These are phyloP conservation scores for Solanum clarkiae DNA, from an alignment of 257 asterid genomes.

Conservation along the genomic window DNA sequence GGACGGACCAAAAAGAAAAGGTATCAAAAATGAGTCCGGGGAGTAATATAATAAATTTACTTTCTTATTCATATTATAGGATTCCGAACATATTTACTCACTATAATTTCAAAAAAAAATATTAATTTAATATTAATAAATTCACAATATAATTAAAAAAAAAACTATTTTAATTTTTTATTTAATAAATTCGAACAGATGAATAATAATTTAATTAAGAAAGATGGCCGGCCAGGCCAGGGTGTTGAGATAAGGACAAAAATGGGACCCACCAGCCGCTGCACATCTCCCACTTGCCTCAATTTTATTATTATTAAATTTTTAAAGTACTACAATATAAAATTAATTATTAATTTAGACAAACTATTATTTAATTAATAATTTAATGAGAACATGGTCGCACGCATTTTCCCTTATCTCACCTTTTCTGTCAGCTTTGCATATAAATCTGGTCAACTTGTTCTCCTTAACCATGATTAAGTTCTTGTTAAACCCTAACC, in stretches of 20 bases:
- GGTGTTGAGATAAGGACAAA: conserved; percentile 13
- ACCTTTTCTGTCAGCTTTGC: not conserved
- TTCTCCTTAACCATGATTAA: conserved; percentile 14
- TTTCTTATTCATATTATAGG: too few relatives aligned
- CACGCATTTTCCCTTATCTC: not conserved
- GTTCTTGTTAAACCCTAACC: not conserved
- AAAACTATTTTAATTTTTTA: too few relatives aligned
- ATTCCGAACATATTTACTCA: too few relatives aligned
- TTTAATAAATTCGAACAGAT: too few relatives aligned
- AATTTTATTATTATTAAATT: too few relatives aligned
- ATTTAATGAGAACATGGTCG: not conserved
- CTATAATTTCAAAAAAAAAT: too few relatives aligned
- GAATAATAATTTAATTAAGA: not conserved
- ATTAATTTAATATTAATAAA: too few relatives aligned
- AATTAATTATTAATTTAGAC: not conserved
- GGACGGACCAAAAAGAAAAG: too few relatives aligned
- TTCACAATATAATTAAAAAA: too few relatives aligned
- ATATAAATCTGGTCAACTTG: not conserved
- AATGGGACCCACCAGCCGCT: conserved; percentile 16
- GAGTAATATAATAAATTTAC: too few relatives aligned
- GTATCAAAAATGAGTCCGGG: too few relatives aligned
- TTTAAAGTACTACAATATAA: too few relatives aligned
- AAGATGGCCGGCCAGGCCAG: conserved; percentile 20
- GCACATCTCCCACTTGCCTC: conserved; percentile 10
- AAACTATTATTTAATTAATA: not conserved